These are phyloP conservation scores for Cucurbita moschata DNA, from an alignment of 306 rosid species.

Conservation along the genomic window DNA sequence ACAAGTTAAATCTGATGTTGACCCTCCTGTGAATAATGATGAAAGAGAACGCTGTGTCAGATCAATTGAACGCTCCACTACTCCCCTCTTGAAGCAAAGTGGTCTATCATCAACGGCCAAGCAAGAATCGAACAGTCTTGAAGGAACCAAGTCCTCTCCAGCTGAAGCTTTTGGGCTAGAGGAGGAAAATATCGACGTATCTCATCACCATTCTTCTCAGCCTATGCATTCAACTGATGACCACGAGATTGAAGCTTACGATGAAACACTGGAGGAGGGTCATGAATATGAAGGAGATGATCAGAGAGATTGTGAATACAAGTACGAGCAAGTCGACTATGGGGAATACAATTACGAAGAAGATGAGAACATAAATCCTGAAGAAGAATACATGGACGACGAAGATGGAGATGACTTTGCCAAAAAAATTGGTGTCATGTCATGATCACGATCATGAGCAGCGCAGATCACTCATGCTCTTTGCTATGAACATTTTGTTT, in stretches of 20 bases:
- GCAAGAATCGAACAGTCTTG: constrained; percentile 17
- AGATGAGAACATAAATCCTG: constrained; percentile 57
- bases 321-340: constrained; percentile 65
- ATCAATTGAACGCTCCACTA: constrained; percentile 10
- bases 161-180: constrained; percentile 24
- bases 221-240: constrained; percentile 5
- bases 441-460: constrained; percentile 18
- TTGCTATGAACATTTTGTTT: constrained; percentile 7
- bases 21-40: constrained; percentile 14
- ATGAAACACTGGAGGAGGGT: constrained; percentile 34
- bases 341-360: constrained; percentile 60
- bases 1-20: constrained; percentile 33
- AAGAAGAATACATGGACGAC: constrained; percentile 58
- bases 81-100: constrained; percentile 6
- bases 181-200: constrained; percentile 9
- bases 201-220: constrained; percentile 16
- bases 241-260: constrained; percentile 31
- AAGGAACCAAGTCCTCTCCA: constrained; percentile 20
- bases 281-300: constrained; percentile 55
- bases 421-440: constrained; percentile 81
- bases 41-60: constrained; percentile 17
- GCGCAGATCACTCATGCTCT: background rate
- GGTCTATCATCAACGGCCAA: constrained; percentile 15
- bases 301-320: constrained; percentile 56
- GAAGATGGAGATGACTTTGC: constrained; percentile 92